Conservation (phyloP, 108 stramenopile genomes). For the Asterionellopsis glacialis region DNA sequence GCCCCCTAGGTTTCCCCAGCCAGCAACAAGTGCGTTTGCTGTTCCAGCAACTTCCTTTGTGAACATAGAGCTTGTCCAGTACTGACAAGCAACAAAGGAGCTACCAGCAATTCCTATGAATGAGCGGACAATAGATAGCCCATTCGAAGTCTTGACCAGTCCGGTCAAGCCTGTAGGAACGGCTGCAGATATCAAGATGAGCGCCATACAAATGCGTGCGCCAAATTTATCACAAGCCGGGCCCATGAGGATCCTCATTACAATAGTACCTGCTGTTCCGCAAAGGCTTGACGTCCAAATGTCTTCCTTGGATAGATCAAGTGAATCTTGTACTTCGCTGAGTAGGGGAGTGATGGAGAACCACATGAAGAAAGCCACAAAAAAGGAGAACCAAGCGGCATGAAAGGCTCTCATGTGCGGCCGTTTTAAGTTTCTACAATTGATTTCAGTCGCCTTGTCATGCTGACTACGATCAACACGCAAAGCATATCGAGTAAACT, state of each 20-base stretch:
- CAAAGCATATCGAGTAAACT: slow-evolving; percentile 41
- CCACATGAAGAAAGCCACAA: slow-evolving; percentile 9
- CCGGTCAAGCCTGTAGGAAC: slow-evolving; percentile 81
- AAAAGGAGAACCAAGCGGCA: slow-evolving; percentile 47
- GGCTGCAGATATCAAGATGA: slow-evolving; percentile 38
- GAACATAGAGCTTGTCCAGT: slow-evolving; percentile 88
- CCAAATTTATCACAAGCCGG: slow-evolving; percentile 77
- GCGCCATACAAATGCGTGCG: slow-evolving; percentile 40
- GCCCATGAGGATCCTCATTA: slow-evolving; percentile 65
- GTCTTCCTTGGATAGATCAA: slow-evolving; percentile 48
- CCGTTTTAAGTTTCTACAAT: slow-evolving; percentile 25
- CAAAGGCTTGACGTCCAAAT: slow-evolving; percentile 57
- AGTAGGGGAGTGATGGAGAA: slow-evolving; percentile 30
- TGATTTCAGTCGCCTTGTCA: slow-evolving; percentile 47
- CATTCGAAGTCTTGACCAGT: slow-evolving; percentile 62
- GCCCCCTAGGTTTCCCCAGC: slow-evolving; percentile 91
- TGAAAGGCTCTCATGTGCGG: slow-evolving; percentile 92
- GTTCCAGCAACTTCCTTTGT: slow-evolving; percentile 83
- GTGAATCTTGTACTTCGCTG: slow-evolving; percentile 42
- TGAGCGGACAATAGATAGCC: slow-evolving; percentile 60
- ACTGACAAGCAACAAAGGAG: slow-evolving; percentile 88
- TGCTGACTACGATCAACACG: slow-evolving; percentile 50
- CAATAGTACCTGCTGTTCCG: slow-evolving; percentile 46
- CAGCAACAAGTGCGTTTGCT: slow-evolving; percentile 83
- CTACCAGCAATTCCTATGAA: slow-evolving; percentile 83